These are phyloP conservation scores for Diaporthe amygdali DNA, from an alignment of 2,329 filamentous ascomycete species.

Conservation along the genomic window DNA sequence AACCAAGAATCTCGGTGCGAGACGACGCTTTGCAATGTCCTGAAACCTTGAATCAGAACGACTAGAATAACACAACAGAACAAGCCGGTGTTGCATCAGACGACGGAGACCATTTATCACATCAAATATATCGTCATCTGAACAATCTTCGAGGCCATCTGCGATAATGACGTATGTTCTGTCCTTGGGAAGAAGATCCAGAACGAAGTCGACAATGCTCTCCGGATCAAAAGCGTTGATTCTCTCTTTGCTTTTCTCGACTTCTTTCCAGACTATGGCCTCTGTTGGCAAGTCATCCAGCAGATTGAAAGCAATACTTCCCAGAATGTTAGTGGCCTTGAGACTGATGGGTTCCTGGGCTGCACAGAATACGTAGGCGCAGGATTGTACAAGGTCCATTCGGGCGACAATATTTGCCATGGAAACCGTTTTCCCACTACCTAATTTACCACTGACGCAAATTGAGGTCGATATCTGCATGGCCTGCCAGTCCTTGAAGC, in stretches of 20 bases:
- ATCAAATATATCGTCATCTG: background rate
- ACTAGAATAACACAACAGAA: conserved; percentile 4
- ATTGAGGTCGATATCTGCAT: background rate
- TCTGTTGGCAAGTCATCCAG: background rate
- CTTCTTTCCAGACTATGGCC: background rate
- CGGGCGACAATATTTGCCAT: conserved; percentile 14
- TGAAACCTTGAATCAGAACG: conserved; percentile 5
- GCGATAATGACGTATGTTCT: background rate
- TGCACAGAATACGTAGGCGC: conserved; percentile 6
- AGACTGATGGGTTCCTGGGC: background rate
- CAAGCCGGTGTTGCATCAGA: background rate
- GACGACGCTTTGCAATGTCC: background rate
- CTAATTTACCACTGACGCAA: background rate
- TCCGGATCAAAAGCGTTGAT: background rate
- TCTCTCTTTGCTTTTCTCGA: background rate
- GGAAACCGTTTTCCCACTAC: conserved; percentile 15
- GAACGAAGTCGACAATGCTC: background rate
- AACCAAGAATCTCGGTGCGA: background rate
- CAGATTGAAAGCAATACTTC: conserved; percentile 7
- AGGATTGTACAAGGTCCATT: background rate
- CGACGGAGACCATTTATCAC: background rate
- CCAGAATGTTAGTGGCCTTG: background rate
- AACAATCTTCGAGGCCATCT: background rate
- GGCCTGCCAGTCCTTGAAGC: conserved; percentile 2
- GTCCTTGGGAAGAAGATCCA: background rate